phyloP scores from a whole-genome alignment of 106 monocot genomes.

The Agapanthus africanus region DNA sequence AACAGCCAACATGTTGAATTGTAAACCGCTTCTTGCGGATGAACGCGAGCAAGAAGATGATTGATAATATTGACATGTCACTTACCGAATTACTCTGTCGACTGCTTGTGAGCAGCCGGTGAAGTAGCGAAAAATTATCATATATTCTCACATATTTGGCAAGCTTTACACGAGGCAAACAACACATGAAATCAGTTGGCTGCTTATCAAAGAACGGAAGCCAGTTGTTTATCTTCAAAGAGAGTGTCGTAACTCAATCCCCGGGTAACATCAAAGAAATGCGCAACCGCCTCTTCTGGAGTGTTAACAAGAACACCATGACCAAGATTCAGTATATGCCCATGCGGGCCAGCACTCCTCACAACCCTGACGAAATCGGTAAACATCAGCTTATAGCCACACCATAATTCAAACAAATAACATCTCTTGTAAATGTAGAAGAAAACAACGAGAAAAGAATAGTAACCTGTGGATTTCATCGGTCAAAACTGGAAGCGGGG shows the following conservation, averaged over 20 bases:
- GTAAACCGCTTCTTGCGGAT: too few relatives aligned
- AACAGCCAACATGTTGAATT: too few relatives aligned
- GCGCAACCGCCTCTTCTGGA: constrained; percentile 90
- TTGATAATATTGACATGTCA: too few relatives aligned
- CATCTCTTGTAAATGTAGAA: not conserved
- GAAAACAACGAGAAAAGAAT: not conserved
- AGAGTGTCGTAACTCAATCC: constrained; percentile 63
- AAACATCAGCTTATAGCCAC: not conserved
- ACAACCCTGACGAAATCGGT: constrained; percentile 55
- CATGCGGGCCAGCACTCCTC: constrained; percentile 57
- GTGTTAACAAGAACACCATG: constrained; percentile 90
- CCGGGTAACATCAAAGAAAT: constrained; percentile 89
- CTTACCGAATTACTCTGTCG: too few relatives aligned
- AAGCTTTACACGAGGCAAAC: not conserved
- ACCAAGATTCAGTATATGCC: constrained; percentile 92
- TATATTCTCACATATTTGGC: not conserved
- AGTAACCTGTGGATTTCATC: constrained; percentile 90
- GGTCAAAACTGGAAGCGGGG: constrained; percentile 62
- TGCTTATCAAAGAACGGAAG: not conserved
- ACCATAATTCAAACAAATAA: not conserved
- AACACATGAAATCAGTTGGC: not conserved
- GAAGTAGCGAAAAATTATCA: too few relatives aligned
- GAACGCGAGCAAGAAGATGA: too few relatives aligned
- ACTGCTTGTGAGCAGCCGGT: not conserved
- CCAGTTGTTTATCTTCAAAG: constrained; percentile 30